Evolutionary conservation across 805 yeast species (phyloP), one percentile per base, ranked within the genome.

Genomic region (Nakazawaea peltata): DNA sequence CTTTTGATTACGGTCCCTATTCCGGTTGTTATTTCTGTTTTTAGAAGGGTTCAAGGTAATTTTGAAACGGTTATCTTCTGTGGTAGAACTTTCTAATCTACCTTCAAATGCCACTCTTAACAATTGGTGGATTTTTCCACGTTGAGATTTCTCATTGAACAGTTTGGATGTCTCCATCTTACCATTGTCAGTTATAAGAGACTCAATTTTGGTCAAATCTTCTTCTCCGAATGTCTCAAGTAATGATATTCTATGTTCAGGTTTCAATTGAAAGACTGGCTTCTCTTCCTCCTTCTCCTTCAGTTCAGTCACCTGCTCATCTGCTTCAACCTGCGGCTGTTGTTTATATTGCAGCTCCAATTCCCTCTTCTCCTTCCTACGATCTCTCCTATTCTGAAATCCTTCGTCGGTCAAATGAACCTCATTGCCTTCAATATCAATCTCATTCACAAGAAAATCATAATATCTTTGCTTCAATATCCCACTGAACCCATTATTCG

Each of bases 401-500:
- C 97, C 96, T 36, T 75, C 72, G 49, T 88, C 95, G 8, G 60
- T 53, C 42, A 92, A 64, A 53, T 79, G 88, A 10, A 88, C 71
- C 2, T 87, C 95, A 2, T 71, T 58, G 1, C 84, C 94, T 16
- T 72, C 59, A 21, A 59, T 46, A 41, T 68, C 81, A 38, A 92
- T 81, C 56, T 92, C 99, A 56, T 87, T 85, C 30, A 92, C 99
- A 51, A 85, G 69, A 54, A 92, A 92, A 54, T 92, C 99, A 10
- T 95, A 80, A 57, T 87, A 88, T 42, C 96, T 66, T 51, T 84
- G 94, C 56, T 92, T 92, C 47, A 92, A 65, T 11, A 71, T 67
- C 2, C 97, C 98, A 13, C 56, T 54, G 44, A 92, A 85, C 3
- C 96, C 94, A 8, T 65, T 56, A 18, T 64, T 47, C 4, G 61